Base-by-base conservation (phyloP, 768 basidiomycete species). In the Lentinula guzmanii region DNA sequence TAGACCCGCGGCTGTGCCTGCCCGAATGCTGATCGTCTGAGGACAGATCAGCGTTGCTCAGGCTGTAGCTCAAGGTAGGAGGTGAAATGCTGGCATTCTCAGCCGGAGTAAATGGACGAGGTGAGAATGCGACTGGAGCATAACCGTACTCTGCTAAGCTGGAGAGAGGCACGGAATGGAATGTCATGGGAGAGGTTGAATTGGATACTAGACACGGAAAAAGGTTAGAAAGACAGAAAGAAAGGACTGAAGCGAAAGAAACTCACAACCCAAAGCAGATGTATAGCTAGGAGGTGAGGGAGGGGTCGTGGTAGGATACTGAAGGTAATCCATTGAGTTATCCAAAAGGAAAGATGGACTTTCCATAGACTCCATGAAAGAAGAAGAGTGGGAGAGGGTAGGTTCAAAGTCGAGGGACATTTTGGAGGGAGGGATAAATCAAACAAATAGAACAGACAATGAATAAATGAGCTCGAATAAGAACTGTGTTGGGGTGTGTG, bases 21-120 rank as follows among this genome's bases (percentile, higher is more conserved):
- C 81, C 83, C 61, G 88, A 86, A 57, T 83, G 48, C 33, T 52
- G 61, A 8, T 86, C 82, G 68, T 91, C 90, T n/a, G 89, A 89
- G 11, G 86, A 87, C 59, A 87, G 73, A 71, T 91, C 90, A 63
- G 86, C 87, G 50, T 78, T 83, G 67, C 83, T 86, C 65, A 90
- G 75, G 70, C 80, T 84, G 74, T 90, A 89, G 61, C 76, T 71
- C 64, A 91, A 82, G 53, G 87, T 81, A 43, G 87, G 88, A 16
- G 89, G 87, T 43, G 86, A 88, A 65, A 91, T 85, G 72, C 82
- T 80, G 60, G 74, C 78, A 58, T 74, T 75, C 64, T 86, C 83
- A 60, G 77, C 76, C 34, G 89, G 88, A n/a, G 86, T 86, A 78
- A 79, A 90, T 21, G 87, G 82, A 65, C 87, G 87, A 6, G 65